phyloP scores from a whole-genome alignment of 768 basidiomycete genomes.

The Lentinula guzmanii region DNA sequence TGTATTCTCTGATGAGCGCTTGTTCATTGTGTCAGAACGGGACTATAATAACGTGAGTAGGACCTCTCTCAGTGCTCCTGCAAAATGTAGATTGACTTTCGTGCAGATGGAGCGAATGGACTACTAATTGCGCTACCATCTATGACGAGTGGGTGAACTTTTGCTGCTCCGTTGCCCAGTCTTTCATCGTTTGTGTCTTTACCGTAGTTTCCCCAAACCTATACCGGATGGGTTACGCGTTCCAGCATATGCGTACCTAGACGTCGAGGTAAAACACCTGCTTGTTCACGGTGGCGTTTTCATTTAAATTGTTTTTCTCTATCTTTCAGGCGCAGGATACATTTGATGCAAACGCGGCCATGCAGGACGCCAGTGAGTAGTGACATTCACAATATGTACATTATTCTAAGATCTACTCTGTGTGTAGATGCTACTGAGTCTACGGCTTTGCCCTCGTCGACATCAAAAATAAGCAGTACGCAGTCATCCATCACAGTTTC shows the following conservation, averaged over 20 bases:
- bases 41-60: conserved; percentile 27
- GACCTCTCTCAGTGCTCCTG: background rate
- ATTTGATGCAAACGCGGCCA: conserved; percentile 36
- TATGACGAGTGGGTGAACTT: conserved; percentile 17
- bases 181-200: background rate
- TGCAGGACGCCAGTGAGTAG: conserved; percentile 25
- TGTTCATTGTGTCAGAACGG: conserved; percentile 52
- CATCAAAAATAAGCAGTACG: conserved; percentile 9
- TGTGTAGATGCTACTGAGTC: conserved; percentile 36
- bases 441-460: conserved; percentile 24
- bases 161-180: conserved; percentile 8
- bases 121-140: conserved; percentile 36
- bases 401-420: background rate
- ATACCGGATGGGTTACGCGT: conserved; percentile 44
- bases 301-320: background rate
- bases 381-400: background rate
- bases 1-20: conserved; percentile 50
- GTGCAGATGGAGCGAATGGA: conserved; percentile 49
- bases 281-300: background rate
- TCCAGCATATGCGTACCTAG: conserved; percentile 59
- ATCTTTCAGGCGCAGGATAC: conserved; percentile 22
- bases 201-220: conserved; percentile 35
- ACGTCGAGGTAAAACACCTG: conserved; percentile 32
- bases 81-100: conserved; percentile 6
- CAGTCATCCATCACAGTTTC: conserved; percentile 12